phyloP scores from a whole-genome alignment of 2,329 filamentous ascomycete genomes.

The Nemania serpens region DNA sequence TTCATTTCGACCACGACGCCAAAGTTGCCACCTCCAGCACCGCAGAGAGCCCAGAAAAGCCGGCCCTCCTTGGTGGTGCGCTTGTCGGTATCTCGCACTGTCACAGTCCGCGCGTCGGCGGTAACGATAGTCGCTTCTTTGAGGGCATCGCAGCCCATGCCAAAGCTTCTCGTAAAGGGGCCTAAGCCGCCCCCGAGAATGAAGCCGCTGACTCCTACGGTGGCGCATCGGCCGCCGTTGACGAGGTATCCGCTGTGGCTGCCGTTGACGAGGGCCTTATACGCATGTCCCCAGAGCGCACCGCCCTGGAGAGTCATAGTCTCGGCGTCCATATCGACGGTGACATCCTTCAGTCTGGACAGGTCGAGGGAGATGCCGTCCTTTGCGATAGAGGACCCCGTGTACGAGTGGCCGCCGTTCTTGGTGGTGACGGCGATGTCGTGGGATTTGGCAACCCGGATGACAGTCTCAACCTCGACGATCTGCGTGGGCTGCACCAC shows the following conservation, averaged over 20 bases:
- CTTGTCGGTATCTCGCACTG: slow-evolving; percentile 19
- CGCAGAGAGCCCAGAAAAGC: slow-evolving; percentile 48
- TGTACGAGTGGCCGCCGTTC: slow-evolving; percentile 1
- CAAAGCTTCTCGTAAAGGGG: slow-evolving; percentile 14
- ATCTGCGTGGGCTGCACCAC: background rate
- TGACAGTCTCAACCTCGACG: background rate
- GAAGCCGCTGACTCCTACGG: slow-evolving; percentile 9
- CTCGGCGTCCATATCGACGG: slow-evolving; percentile 26
- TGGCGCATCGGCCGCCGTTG: slow-evolving; percentile 41
- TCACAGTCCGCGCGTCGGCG: background rate
- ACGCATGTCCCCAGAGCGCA: slow-evolving; percentile 41
- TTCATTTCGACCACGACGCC: slow-evolving; percentile 45
- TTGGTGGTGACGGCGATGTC: background rate
- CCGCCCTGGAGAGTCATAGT: slow-evolving; percentile 38
- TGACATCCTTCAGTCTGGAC: slow-evolving; percentile 36
- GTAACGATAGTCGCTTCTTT: background rate
- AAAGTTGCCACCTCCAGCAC: slow-evolving; percentile 48
- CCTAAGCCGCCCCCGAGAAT: slow-evolving; percentile 7
- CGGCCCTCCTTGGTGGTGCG: slow-evolving; percentile 30
- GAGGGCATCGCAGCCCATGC: slow-evolving; percentile 13
- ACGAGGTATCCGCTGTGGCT: slow-evolving; percentile 31
- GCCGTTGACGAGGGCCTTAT: slow-evolving; percentile 37
- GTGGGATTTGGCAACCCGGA: background rate
- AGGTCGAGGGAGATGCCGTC: slow-evolving; percentile 41
- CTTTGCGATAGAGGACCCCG: slow-evolving; percentile 34